A percentile compares a stretch with the other conserved stretches of the same genome.
Evolutionary conservation across 1,139 yeast genomes (phyloP).

Genomic region (Hanseniaspora sp.): DNA sequence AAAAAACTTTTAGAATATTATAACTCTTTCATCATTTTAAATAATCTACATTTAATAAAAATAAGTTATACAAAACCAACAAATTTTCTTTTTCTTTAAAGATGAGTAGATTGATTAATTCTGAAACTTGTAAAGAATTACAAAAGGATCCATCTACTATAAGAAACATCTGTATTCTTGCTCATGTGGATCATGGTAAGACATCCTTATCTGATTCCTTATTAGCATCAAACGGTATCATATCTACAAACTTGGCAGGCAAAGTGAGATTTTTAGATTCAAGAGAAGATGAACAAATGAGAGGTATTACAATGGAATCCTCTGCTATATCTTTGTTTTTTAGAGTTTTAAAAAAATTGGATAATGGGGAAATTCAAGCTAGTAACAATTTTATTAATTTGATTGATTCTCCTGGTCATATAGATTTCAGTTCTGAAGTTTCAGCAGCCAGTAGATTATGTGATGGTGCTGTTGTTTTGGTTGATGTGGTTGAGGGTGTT

Average conservation of each 20-base stretch:
- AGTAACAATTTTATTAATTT: conserved; percentile 78
- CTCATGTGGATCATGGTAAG: conserved; percentile 98
- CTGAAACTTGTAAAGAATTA: conserved; percentile 51
- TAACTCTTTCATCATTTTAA: not conserved
- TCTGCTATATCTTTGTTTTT: conserved; percentile 85
- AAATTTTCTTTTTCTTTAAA: not conserved
- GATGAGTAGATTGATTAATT: conserved; percentile 26
- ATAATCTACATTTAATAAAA: not conserved
- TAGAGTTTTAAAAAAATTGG: conserved; percentile 45
- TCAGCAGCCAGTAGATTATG: conserved; percentile 90
- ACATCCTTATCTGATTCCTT: conserved; percentile 89
- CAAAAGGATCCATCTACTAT: conserved; percentile 62
- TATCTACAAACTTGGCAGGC: conserved; percentile 90
- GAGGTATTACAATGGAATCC: conserved; percentile 97
- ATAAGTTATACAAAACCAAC: not conserved
- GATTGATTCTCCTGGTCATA: conserved; percentile 97
- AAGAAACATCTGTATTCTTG: conserved; percentile 86
- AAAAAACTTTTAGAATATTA: not conserved
- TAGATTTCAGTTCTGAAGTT: conserved; percentile 92
- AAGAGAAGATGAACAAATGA: conserved; percentile 84
- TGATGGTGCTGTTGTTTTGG: conserved; percentile 91
- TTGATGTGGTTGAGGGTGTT: conserved; percentile 96
- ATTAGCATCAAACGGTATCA: conserved; percentile 89
- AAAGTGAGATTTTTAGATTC: conserved; percentile 87
- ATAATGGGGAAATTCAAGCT: conserved; percentile 35